Percentiles rank a stretch among this genome's conserved stretches.
Conservation (phyloP, 148 eudicot species). For the Spergularia marina region DNA sequence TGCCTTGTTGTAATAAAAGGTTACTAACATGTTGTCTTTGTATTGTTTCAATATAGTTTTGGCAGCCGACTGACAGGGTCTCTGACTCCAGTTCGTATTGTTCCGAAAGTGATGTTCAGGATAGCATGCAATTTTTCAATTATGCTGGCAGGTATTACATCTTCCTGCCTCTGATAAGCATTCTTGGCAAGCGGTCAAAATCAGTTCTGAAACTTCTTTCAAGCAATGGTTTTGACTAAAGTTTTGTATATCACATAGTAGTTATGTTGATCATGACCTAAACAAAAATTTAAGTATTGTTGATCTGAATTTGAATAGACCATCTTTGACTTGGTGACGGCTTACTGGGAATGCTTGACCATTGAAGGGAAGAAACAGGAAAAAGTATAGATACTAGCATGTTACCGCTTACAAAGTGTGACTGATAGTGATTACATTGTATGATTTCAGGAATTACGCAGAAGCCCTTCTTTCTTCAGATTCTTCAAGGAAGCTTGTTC, state of each 20-base stretch:
- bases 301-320: not conserved
- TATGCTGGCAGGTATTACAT: slow-evolving; percentile 51
- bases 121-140: slow-evolving; percentile 40
- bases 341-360: not conserved
- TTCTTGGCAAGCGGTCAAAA: not conserved
- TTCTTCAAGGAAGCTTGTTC: slow-evolving; percentile 30
- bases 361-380: not conserved
- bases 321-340: not conserved
- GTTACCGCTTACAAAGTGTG: not conserved
- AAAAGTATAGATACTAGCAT: not conserved
- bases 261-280: too few relatives aligned
- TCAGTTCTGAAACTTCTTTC: not conserved
- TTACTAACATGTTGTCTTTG: slow-evolving; percentile 12
- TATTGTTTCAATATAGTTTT: slow-evolving; percentile 28
- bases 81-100: slow-evolving; percentile 68
- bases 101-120: slow-evolving; percentile 60
- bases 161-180: not conserved
- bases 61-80: slow-evolving; percentile 57
- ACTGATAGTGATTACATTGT: slow-evolving; percentile 21
- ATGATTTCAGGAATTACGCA: slow-evolving; percentile 51
- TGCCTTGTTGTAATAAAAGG: not conserved
- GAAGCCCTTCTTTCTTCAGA: slow-evolving; percentile 52
- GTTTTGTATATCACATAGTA: not conserved
- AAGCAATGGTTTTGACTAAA: not conserved
- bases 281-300: too few relatives aligned